Percentiles rank a stretch among this genome's conserved stretches.
phyloP scores from a whole-genome alignment of 2,329 filamentous ascomycete genomes.

The Lachnellula hyalina region DNA sequence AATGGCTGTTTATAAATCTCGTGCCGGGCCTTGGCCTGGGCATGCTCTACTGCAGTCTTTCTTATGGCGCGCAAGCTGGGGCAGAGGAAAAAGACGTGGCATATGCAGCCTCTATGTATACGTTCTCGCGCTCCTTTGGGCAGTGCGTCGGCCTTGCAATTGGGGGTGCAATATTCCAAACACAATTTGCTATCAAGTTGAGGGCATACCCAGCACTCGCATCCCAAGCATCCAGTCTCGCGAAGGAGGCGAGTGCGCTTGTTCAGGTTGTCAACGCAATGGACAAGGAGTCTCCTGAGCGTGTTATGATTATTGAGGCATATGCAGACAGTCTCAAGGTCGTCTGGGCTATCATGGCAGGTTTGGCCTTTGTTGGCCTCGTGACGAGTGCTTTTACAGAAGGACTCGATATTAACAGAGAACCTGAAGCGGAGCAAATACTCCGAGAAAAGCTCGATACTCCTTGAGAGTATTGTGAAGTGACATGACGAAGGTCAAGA shows the following conservation, averaged over 20 bases:
- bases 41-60: conserved; percentile 46
- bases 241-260: neutral
- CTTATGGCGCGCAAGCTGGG: conserved; percentile 33
- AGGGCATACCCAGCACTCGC: neutral
- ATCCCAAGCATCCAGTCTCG: neutral
- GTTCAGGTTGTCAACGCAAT: neutral
- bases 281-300: conserved; percentile 18
- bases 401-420: neutral
- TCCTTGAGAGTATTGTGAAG: neutral
- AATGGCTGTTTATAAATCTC: conserved; percentile 12
- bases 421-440: neutral
- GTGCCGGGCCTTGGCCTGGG: conserved; percentile 11
- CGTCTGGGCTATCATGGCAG: conserved; percentile 50
- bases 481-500: too few relatives aligned
- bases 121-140: conserved; percentile 58
- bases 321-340: conserved; percentile 48
- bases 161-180: conserved; percentile 63
- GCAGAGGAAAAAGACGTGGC: conserved; percentile 26
- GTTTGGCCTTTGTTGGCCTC: conserved; percentile 41
- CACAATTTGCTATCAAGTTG: conserved; percentile 33
- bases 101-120: conserved; percentile 53
- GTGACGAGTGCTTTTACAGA: conserved; percentile 36
- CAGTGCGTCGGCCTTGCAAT: conserved; percentile 59
- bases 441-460: neutral
- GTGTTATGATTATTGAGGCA: conserved; percentile 39